Base-by-base conservation (phyloP, 495 filamentous ascomycete species). In the Extremus antarcticus region DNA sequence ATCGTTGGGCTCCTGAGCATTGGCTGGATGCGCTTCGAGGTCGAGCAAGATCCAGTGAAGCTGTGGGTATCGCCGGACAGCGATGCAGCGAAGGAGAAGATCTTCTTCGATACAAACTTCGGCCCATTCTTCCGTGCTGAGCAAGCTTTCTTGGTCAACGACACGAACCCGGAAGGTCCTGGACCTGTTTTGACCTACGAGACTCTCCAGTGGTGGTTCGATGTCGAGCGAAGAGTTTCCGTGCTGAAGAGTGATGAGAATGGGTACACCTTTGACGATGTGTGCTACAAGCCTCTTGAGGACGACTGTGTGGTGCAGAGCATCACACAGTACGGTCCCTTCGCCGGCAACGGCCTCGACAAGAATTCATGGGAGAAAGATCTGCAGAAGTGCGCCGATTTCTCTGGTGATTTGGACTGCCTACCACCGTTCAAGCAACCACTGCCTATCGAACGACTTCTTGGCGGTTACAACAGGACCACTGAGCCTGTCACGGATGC, bases 21-120 rank as follows among this genome's bases (percentile, higher is more conserved):
- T 32, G 92, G 92, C 15, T 95, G 89, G 88, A 68, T 90, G 29
- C 80, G 79, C 41, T 97, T 97, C 60, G 74, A 82, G 1, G 75
- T 98, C 53, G 94, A 97, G 66, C 86, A 76, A 19, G 85, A 95
- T 55, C 92, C 92, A 0, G 94, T 92, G 11, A 81, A 87, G 25
- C 69, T 98, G 43, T 98, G 92, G 92, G 94, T 98, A 15, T 90
- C 89, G 61, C 94, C 92, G 11, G 85, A 86, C 13, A 96, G 91
- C 1, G 81, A 81, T 41, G 90, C 94, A 16, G 91, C 92, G 0
- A 76, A 88, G 68, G 94, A 97, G 68, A 98, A 98, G 71, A 74
- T 76, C 15, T 97, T 92, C 67, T 98, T 96, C 63, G 92, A 97
- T 68, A 70, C 80, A n/a, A 89, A 87, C 54, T 98, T 98, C 65